Evolutionary conservation across 75 land plant genomes (phyloP).

Genomic region (Selaginella tamariscina): DNA sequence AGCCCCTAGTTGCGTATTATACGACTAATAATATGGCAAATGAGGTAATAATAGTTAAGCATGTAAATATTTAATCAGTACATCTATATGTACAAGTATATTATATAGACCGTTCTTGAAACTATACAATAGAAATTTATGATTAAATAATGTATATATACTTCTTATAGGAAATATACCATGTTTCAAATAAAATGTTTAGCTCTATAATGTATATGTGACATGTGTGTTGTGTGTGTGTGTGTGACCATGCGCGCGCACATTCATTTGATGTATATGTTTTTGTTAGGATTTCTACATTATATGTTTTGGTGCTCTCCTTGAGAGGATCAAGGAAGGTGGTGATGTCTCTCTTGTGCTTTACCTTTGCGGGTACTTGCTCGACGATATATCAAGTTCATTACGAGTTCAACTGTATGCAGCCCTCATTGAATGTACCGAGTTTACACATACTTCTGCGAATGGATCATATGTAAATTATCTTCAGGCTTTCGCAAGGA

Average conservation of each 20-base stretch:
- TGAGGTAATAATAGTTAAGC: no score
- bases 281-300: slow-evolving; percentile 35
- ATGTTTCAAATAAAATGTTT: no score
- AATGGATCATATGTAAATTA: slow-evolving; percentile 37
- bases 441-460: slow-evolving; percentile 37
- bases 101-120: no score
- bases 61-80: no score
- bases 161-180: no score
- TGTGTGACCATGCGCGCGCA: no score
- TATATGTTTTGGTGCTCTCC: slow-evolving; percentile 55
- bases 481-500: slow-evolving; percentile 47
- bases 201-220: no score
- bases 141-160: no score
- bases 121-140: no score
- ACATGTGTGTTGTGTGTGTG: no score
- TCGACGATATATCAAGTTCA: slow-evolving; percentile 46
- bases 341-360: slow-evolving; percentile 44
- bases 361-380: slow-evolving; percentile 45
- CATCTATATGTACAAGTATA: no score
- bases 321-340: slow-evolving; percentile 28
- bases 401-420: slow-evolving; percentile 37
- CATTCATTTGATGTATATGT: neutral
- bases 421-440: slow-evolving; percentile 40
- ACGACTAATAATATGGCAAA: no score
- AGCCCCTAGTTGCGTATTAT: slow-evolving; percentile 67